Evolutionary conservation across 192 early-diverging fungal species (phyloP), one percentile per base, ranked within the genome.

Genomic region (Umbelopsis sp.): DNA sequence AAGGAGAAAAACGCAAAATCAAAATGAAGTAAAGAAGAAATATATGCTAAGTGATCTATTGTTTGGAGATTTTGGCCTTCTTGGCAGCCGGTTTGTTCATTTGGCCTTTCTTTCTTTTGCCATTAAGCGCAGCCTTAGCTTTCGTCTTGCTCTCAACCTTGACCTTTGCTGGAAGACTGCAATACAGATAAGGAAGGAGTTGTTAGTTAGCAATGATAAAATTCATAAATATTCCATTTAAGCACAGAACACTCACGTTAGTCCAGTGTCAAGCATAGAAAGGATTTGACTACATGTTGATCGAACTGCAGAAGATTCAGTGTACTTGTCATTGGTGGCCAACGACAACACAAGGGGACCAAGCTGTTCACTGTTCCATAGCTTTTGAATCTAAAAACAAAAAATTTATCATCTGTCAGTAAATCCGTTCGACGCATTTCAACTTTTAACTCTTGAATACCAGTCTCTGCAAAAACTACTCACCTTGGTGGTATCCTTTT

Each of bases 341-440:
- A 81, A 51, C 46, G 53, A 49, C 37, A 75, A 46, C 15, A 81
- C 15, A 58, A 81, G 69, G 0, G 80, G 73, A 35, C 71, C 75
- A n/a, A 81, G 50, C 68, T 75, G 68, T 18, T 72, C 70, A 0
- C 72, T 78, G 46, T 81, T 68, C 80, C 80, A 81, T 69, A n/a
- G 20, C 44, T 49, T 51, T 69, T 20, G 49, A 51, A 49, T 51
- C 48, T 46, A 12, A 27, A 44, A 2, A n/a, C n/a, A n/a, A 30
- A 20, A 3, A 0, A 18, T n/a, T 18, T 11, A 41, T 4, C 27
- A 23, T 1, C 16, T 64, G 23, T 23, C 30, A 41, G 37, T 41
- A 6, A 41, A 41, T 4, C 10, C 37, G 37, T 37, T 33, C 2
- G n/a, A 6, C 22, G 10, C 46, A 13, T 37, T 69, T 30, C n/a